A percentile compares a stretch with the other conserved stretches of the same genome.
Evolutionary conservation across 805 yeast species (phyloP).

Genomic region (Starmerella etchellsii): DNA sequence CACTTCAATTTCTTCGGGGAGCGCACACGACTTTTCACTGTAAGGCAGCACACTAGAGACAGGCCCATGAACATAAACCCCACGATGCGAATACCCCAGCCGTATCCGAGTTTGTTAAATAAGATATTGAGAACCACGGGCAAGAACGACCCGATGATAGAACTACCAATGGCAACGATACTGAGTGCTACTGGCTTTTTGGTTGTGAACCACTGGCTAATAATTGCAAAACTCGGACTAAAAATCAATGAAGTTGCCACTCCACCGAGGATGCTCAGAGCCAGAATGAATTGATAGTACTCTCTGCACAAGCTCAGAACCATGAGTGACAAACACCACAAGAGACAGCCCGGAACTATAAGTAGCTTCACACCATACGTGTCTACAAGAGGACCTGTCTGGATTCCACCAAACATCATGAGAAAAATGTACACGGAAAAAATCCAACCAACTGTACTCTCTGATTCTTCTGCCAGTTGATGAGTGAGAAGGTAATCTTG

Average conservation of each 20-base stretch:
- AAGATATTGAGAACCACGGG: constrained; percentile 41
- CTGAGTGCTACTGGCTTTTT: constrained; percentile 50
- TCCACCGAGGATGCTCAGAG: constrained; percentile 42
- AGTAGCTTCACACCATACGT: constrained; percentile 39
- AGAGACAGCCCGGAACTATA: constrained; percentile 33
- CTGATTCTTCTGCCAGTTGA: constrained; percentile 26
- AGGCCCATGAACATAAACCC: constrained; percentile 23
- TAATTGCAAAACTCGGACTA: constrained; percentile 41
- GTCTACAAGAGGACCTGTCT: constrained; percentile 42
- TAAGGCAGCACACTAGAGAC: constrained; percentile 25
- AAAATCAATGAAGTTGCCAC: constrained; percentile 30
- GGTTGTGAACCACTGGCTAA: constrained; percentile 47
- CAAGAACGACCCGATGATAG: constrained; percentile 48
- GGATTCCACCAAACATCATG: constrained; percentile 36
- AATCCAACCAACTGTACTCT: constrained; percentile 53
- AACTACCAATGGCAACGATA: constrained; percentile 51
- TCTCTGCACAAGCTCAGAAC: constrained; percentile 37
- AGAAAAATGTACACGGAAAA: constrained; percentile 33
- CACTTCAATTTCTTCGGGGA: not conserved
- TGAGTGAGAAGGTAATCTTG: constrained; percentile 47
- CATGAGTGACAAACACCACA: constrained; percentile 38
- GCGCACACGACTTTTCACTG: constrained; percentile 28
- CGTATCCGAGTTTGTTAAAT: constrained; percentile 40
- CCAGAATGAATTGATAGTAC: constrained; percentile 46
- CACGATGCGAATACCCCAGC: constrained; percentile 45